Base-by-base conservation (phyloP, 1,139 yeast species). In the Yamadazyma sp. region DNA sequence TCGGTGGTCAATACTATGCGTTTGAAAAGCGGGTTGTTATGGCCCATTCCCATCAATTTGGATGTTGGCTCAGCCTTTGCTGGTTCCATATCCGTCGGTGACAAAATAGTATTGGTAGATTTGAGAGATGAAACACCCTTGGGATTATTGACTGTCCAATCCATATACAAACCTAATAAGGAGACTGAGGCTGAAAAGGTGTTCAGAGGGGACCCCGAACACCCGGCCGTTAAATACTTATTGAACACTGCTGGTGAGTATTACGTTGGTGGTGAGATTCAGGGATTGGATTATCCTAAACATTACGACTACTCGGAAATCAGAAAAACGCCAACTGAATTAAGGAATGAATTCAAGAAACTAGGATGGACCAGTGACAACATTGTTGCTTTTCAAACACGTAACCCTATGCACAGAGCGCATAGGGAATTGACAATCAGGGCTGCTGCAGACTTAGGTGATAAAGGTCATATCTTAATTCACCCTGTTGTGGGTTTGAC, bases 341-440 rank as follows among this genome's bases (percentile, higher is more conserved):
- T 91, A 56, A 82, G 98, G 66, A 67, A 81, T 22, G 96, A 91
- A 67, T 91, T 91, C 60, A 64, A 69, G 46, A 77, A 77, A 56
- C 81, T 85, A 59, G 85, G 87, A 49, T 91, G 98, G 98, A 57
- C 59, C 42, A 48, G 60, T 34, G 80, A 82, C 55, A 81, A 83
- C 58, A 87, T 91, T 42, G 98, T 91, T 40, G 98, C 98, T 34
- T 91, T 91, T 82, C 98, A 91, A 72, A 91, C 98, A 36, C 81
- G 98, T 73, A 91, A 91, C 69, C 98, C 98, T 50, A 89, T 91
- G 96, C 98, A 91, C 67, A 82, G 98, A 64, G 98, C 98, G 28
- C 98, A 91, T 66, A 79, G 97, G 62, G 98, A 92, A 64, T 75
- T 91, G 58, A 91, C 98, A 14, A 95, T 91, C 37, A 80, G 98